Evolutionary conservation across 1,284 basidiomycete species (phyloP).

Genomic region (Ustilago shanxiensis): DNA sequence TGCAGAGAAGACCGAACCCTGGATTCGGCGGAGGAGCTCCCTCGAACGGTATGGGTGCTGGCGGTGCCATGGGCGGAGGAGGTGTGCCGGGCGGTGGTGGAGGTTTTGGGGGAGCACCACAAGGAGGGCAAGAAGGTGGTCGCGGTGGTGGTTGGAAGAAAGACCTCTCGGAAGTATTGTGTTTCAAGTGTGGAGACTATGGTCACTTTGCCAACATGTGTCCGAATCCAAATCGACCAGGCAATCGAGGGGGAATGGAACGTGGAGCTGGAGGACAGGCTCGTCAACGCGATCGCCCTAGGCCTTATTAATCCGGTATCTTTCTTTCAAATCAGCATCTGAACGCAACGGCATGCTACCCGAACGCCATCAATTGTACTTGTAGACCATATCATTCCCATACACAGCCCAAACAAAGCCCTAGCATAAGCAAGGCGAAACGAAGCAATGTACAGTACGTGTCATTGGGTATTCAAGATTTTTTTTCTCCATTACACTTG

Average conservation of each 20-base stretch:
- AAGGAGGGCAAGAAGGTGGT: constrained; percentile 24
- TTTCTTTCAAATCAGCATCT: too few species aligned
- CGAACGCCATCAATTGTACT: background rate
- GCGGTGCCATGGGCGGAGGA: background rate
- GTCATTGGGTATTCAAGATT: too few species aligned
- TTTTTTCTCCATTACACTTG: too few species aligned
- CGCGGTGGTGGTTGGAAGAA: constrained; percentile 45
- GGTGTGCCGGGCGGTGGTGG: constrained; percentile 1
- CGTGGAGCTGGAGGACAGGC: constrained; percentile 42
- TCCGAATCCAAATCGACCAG: constrained; percentile 59
- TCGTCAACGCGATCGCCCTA: constrained; percentile 30
- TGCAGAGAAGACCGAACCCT: constrained; percentile 23
- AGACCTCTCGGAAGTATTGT: constrained; percentile 63
- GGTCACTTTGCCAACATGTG: constrained; percentile 69
- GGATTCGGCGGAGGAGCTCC: constrained; percentile 6
- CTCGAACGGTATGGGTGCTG: background rate
- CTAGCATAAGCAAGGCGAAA: too few species aligned
- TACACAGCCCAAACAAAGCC: too few species aligned
- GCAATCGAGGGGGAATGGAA: constrained; percentile 61
- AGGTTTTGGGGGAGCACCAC: constrained; percentile 8
- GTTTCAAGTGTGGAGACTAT: constrained; percentile 68
- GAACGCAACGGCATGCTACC: too few species aligned
- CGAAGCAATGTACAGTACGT: too few species aligned
- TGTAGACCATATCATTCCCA: background rate
- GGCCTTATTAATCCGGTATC: constrained; percentile 24